These are phyloP conservation scores for Phytophthora sojae DNA, from an alignment of 352 stramenopile species.

Conservation along the genomic window DNA sequence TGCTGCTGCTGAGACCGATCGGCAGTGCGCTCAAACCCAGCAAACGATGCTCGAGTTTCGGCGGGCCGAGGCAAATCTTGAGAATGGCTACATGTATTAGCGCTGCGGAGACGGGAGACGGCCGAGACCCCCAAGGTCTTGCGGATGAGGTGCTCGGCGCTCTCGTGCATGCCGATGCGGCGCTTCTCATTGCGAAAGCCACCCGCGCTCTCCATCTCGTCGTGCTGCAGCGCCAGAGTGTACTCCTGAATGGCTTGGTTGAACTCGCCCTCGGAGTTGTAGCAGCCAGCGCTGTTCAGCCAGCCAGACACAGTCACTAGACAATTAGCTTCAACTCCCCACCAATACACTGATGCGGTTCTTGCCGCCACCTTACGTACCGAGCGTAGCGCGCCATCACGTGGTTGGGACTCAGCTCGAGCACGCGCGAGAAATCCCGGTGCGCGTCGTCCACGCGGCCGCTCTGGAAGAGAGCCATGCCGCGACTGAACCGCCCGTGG, in stretches of 20 bases:
- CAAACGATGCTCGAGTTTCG: neutral
- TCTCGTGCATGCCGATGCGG: conserved; percentile 31
- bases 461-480: conserved; percentile 75
- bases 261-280: conserved; percentile 76
- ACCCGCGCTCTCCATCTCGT: conserved; percentile 58
- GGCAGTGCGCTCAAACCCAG: neutral
- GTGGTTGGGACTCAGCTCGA: conserved; percentile 76
- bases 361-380: conserved; percentile 16
- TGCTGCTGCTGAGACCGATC: neutral
- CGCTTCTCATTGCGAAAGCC: conserved; percentile 36
- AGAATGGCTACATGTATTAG: neutral
- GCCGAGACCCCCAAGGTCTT: conserved; percentile 27
- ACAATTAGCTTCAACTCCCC: neutral
- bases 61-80: neutral
- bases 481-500: conserved; percentile 72
- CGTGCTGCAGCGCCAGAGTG: conserved; percentile 70
- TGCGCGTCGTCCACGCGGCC: conserved; percentile 62
- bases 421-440: conserved; percentile 66
- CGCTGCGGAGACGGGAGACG: conserved; percentile 4
- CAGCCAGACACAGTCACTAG: neutral
- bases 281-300: conserved; percentile 61
- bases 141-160: conserved; percentile 31
- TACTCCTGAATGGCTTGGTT: conserved; percentile 81
- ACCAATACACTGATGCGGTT: neutral
- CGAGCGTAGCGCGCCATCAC: conserved; percentile 82